Percentiles rank a stretch among this genome's conserved stretches.
These are phyloP conservation scores for Groenewaldozyma auringiensis DNA, from an alignment of 1,139 yeast genomes.

Conservation along the genomic window DNA sequence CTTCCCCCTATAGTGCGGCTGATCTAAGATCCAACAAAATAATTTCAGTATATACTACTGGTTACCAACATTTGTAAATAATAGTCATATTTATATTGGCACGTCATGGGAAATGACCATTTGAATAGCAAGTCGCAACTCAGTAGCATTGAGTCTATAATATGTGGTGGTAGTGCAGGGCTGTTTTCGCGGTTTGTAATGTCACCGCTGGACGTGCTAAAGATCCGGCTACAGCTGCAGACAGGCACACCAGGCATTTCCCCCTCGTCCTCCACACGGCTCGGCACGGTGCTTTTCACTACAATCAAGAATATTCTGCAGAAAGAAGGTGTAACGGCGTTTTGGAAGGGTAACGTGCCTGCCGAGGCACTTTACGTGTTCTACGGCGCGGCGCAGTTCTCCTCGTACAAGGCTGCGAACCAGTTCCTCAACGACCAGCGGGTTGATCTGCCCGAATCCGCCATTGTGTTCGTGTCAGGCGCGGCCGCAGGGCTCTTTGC, in stretches of 20 bases:
- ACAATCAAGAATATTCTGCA: constrained; percentile 34
- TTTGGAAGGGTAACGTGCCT: constrained; percentile 95
- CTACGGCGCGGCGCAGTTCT: constrained; percentile 82
- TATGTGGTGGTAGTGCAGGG: constrained; percentile 73
- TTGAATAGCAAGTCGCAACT: constrained; percentile 27
- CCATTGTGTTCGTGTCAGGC: constrained; percentile 50
- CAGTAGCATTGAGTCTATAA: constrained; percentile 33
- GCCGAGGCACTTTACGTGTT: constrained; percentile 79
- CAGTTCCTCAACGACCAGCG: not conserved
- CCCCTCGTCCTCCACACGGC: constrained; percentile 17
- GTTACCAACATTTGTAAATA: no score
- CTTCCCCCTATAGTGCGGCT: no score
- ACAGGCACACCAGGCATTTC: constrained; percentile 4
- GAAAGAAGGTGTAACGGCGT: constrained; percentile 52
- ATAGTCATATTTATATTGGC: not conserved
- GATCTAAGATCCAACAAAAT: no score
- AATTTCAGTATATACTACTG: no score
- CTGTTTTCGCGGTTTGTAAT: constrained; percentile 49
- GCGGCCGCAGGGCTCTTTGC: constrained; percentile 69
- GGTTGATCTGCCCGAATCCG: constrained; percentile 27
- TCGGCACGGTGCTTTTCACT: constrained; percentile 27
- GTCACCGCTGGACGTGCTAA: constrained; percentile 86
- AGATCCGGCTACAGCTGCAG: constrained; percentile 73
- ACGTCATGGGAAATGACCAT: constrained; percentile 19
- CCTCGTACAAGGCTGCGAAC: constrained; percentile 57